Evolutionary conservation across 1,284 basidiomycete genomes (phyloP).

Genomic region (Tilletia indica): DNA sequence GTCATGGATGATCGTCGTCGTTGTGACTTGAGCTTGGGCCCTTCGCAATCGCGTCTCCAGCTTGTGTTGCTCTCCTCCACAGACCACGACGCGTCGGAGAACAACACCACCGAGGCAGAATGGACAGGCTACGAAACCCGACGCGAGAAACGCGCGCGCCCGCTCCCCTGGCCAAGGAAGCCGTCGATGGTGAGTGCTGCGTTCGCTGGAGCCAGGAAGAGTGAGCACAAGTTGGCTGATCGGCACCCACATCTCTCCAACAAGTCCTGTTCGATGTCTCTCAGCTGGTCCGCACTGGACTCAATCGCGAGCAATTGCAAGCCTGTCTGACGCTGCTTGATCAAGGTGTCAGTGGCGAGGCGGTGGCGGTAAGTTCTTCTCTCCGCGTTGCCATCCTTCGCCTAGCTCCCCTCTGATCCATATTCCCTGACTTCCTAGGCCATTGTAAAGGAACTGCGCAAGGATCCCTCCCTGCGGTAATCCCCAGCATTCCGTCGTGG

Average conservation of each 20-base stretch:
- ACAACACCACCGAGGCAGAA: too few species aligned
- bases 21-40: too few species aligned
- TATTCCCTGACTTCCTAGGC: background rate
- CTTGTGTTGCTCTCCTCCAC: too few species aligned
- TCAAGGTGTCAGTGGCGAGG: slow-evolving; percentile 78
- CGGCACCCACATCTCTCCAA: slow-evolving; percentile 66
- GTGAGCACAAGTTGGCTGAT: background rate
- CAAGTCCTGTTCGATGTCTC: slow-evolving; percentile 77
- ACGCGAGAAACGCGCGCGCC: too few species aligned
- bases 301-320: slow-evolving; percentile 76
- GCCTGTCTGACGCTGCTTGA: slow-evolving; percentile 81
- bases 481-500: background rate
- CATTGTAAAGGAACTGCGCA: slow-evolving; percentile 7
- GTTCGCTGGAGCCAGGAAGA: background rate
- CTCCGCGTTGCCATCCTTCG: too few species aligned
- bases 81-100: too few species aligned
- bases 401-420: too few species aligned
- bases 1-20: background rate
- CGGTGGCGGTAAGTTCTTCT: slow-evolving; percentile 68
- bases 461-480: background rate
- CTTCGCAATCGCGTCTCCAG: too few species aligned
- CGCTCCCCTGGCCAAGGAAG: too few species aligned
- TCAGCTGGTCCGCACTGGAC: slow-evolving; percentile 74
- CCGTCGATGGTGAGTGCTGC: too few species aligned
- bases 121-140: too few species aligned